Evolutionary conservation across 2,329 filamentous ascomycete genomes (phyloP), one percentile per base, ranked within the genome.

Genomic region (Penicillium sp.): DNA sequence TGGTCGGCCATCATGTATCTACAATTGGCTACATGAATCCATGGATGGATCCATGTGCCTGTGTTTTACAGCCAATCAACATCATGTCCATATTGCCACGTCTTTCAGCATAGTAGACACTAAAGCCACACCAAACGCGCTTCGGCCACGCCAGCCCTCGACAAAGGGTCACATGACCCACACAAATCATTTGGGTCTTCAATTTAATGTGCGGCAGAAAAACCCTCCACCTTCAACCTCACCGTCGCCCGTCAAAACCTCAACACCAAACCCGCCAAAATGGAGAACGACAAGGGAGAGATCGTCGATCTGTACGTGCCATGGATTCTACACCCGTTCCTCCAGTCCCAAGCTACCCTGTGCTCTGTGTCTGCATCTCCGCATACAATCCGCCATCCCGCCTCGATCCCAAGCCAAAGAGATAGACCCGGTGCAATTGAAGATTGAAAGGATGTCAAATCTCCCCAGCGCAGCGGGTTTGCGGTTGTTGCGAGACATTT

Each of bases 221-320:
- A 67, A 67, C 66, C 67, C 65, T 66, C 65, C 65, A 58, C 61
- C 57, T 62, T 57, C 61, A 62, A 65, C 67, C 61, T 64, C 66
- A 66, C 66, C 67, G 67, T 63, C 64, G 62, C 70, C 70, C 68
- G 68, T 68, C 67, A 66, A 72, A 72, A 62, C 61, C 67, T 66
- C 65, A 64, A 59, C 54, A 71, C 63, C 71, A 72, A 68, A 70
- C 70, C 62, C 73, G 73, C 70, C 76, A 92, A 85, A 81, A 99
- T 97, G 94, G 94, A 99, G 87, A 99, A 99, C 91, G 94, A 97
- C 85, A 91, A 91, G 83, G 93, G 93, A 84, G 91, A 97, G 82
- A 92, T 97, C 83, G 94, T 97, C 80, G 93, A 97, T 84, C 91
- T 96, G 91, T 96, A 87, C 81, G 88, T 80, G 67, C 45, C 42